Evolutionary conservation across 208 protist species (phyloP).

Genomic region (Leishmania turanica): DNA sequence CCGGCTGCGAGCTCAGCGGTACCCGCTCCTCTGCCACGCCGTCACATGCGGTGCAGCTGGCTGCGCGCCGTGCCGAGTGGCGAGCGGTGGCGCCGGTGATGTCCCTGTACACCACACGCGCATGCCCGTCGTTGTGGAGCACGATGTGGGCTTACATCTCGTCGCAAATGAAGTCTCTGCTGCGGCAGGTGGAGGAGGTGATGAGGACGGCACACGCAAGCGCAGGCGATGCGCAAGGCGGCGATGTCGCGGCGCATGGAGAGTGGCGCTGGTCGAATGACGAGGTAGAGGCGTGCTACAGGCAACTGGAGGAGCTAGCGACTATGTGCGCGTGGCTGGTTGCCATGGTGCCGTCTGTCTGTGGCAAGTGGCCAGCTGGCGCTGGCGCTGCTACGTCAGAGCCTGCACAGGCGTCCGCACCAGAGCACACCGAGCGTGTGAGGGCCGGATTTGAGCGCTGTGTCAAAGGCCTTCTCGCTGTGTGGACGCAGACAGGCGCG

Average conservation of each 20-base stretch:
- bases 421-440: neutral
- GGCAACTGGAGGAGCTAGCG: slow-evolving; percentile 15
- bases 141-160: slow-evolving; percentile 12
- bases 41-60: neutral
- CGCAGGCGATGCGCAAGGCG: neutral
- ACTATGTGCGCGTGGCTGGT: slow-evolving; percentile 26
- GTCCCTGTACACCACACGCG: neutral
- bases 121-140: slow-evolving; percentile 5
- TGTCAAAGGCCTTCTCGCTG: slow-evolving; percentile 14
- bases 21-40: neutral
- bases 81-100: slow-evolving; percentile 18
- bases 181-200: neutral
- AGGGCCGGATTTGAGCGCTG: slow-evolving; percentile 8
- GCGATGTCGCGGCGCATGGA: neutral
- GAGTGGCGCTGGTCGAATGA: neutral
- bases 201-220: neutral
- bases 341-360: neutral
- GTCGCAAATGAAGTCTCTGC: slow-evolving; percentile 12
- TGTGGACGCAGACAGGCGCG: slow-evolving; percentile 23
- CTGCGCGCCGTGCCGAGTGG: slow-evolving; percentile 8
- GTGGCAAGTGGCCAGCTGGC: neutral
- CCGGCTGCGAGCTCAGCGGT: neutral
- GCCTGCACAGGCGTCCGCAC: neutral
- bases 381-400: neutral
- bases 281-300: neutral